phyloP scores from a whole-genome alignment of 2,329 filamentous ascomycete species.

The Colletotrichum plurivorum region DNA sequence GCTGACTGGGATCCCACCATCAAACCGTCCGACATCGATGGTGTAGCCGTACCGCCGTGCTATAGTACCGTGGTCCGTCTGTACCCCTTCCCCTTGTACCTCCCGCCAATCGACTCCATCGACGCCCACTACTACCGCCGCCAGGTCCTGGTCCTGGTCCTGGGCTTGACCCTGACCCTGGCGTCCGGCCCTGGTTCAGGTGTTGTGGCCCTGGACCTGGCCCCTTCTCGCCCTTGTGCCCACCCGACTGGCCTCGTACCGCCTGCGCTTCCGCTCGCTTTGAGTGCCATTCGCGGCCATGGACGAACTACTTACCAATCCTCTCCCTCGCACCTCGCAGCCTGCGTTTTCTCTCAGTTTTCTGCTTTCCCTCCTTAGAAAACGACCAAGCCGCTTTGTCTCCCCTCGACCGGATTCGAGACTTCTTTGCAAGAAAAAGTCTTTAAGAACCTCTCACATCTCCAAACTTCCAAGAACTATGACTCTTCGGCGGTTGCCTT shows the following conservation, averaged over 20 bases:
- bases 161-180: constrained; percentile 37
- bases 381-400: neutral
- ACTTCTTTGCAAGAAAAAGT: too few relatives aligned
- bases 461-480: neutral
- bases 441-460: too few relatives aligned
- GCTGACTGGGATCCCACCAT: constrained; percentile 37
- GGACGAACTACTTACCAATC: constrained; percentile 32
- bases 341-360: neutral
- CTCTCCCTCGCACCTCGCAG: constrained; percentile 17
- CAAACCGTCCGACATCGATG: constrained; percentile 27
- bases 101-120: constrained; percentile 36
- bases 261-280: constrained; percentile 31
- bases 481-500: neutral
- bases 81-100: constrained; percentile 38
- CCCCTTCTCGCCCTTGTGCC: constrained; percentile 27
- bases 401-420: neutral
- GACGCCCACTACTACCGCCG: constrained; percentile 29
- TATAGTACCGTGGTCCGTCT: constrained; percentile 6
- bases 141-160: constrained; percentile 35
- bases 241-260: constrained; percentile 29
- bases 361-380: neutral
- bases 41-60: constrained; percentile 2
- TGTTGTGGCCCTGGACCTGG: constrained; percentile 33
- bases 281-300: constrained; percentile 26
- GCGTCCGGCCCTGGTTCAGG: constrained; percentile 19